Evolutionary conservation across 1,284 basidiomycete genomes (phyloP).

Genomic region (Puccinia novopanici): DNA sequence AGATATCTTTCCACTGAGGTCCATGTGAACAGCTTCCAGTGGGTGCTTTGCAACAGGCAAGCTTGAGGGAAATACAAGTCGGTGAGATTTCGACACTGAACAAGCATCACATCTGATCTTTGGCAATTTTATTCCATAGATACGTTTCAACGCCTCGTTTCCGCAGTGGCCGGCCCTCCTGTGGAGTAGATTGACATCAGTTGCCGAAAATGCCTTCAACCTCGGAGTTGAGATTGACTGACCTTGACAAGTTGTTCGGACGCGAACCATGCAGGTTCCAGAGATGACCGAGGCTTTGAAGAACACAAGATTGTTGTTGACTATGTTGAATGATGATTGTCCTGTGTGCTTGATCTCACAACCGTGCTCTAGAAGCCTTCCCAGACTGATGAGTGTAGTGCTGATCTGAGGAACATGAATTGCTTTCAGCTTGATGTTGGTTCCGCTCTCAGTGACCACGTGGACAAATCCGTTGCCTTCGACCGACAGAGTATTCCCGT

Average conservation of each 20-base stretch:
- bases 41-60: neutral
- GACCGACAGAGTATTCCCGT: neutral
- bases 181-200: neutral
- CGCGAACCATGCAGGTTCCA: neutral
- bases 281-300: neutral
- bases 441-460: neutral
- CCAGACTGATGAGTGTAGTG: too few relatives aligned
- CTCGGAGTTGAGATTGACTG: neutral
- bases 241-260: neutral
- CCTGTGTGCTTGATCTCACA: neutral
- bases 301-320: neutral
- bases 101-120: neutral
- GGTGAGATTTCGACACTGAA: slow-evolving; percentile 4
- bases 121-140: neutral
- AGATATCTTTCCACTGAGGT: slow-evolving; percentile 38
- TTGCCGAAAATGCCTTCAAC: neutral
- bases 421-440: too few relatives aligned
- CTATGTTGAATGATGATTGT: neutral
- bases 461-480: neutral
- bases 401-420: too few relatives aligned
- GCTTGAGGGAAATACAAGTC: neutral
- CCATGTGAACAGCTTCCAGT: slow-evolving; percentile 6
- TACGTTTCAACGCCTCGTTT: neutral
- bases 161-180: neutral
- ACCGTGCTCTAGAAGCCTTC: too few relatives aligned